phyloP scores from a whole-genome alignment of 2,329 filamentous ascomycete genomes.

The Talaromyces sp. region DNA sequence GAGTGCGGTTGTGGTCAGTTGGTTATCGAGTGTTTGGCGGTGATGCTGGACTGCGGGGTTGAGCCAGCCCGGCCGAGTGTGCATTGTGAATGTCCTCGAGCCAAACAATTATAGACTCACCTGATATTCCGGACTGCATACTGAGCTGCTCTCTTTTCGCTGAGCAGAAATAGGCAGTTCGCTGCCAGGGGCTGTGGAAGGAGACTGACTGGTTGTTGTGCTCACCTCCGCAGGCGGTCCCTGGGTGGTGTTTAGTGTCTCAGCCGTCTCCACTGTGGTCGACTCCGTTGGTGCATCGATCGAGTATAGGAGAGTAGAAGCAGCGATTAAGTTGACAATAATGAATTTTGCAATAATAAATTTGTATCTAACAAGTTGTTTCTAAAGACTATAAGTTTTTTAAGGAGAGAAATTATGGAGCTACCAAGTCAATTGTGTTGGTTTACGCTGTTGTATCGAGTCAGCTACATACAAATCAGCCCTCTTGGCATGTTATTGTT shows the following conservation, averaged over 20 bases:
- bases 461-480: no score
- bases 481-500: no score
- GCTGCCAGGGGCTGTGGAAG: not conserved
- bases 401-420: not conserved
- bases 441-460: not conserved
- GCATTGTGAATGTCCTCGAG: not conserved
- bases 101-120: conserved; percentile 20
- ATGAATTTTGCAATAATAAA: not conserved
- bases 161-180: not conserved
- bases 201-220: not conserved
- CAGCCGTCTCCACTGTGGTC: not conserved
- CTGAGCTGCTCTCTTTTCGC: conserved; percentile 13
- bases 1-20: conserved; percentile 5
- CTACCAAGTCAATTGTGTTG: not conserved
- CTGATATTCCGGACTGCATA: conserved; percentile 49
- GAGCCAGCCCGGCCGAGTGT: not conserved
- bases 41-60: conserved; percentile 7
- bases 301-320: not conserved
- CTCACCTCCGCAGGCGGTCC: not conserved
- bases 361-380: not conserved
- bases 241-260: not conserved
- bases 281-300: not conserved
- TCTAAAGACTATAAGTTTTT: not conserved
- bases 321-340: not conserved
- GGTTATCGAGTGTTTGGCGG: not conserved